A percentile compares a stretch with the other conserved stretches of the same genome.
Conservation (phyloP, 768 basidiomycete genomes). For the Tricholomella constricta region DNA sequence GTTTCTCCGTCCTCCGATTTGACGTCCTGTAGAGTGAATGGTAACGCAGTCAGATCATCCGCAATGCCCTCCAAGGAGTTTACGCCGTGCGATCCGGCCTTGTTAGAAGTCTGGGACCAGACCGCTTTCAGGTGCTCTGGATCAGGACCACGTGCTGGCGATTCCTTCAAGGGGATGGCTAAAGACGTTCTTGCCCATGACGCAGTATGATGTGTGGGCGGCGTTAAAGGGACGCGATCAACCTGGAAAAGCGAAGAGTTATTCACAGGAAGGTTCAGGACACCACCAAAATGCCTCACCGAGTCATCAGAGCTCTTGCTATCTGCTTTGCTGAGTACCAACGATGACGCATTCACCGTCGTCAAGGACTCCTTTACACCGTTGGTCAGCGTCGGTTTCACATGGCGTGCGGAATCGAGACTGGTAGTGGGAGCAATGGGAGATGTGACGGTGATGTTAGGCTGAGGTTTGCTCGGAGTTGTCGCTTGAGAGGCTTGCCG, state of each 20-base stretch:
- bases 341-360: conserved; percentile 24
- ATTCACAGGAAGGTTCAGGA: neutral
- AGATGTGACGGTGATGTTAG: conserved; percentile 24
- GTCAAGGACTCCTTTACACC: conserved; percentile 21
- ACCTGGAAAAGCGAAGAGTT: conserved; percentile 26
- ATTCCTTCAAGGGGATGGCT: conserved; percentile 64
- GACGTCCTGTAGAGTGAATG: conserved; percentile 81
- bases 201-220: conserved; percentile 44
- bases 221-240: conserved; percentile 49
- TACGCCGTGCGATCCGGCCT: conserved; percentile 62
- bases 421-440: neutral
- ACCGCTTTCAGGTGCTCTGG: conserved; percentile 85
- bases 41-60: conserved; percentile 78
- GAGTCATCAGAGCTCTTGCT: conserved; percentile 55
- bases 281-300: conserved; percentile 36
- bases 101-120: conserved; percentile 79
- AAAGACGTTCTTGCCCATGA: conserved; percentile 60
- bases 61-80: conserved; percentile 86
- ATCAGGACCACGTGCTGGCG: conserved; percentile 68
- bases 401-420: conserved; percentile 6
- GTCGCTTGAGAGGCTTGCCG: conserved; percentile 21
- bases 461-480: conserved; percentile 22
- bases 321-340: conserved; percentile 42
- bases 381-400: conserved; percentile 13
- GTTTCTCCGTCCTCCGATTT: conserved; percentile 87